A percentile compares a stretch with the other conserved stretches of the same genome.
Conservation (phyloP, 306 rosid species). For the Pyrus betulifolia region DNA sequence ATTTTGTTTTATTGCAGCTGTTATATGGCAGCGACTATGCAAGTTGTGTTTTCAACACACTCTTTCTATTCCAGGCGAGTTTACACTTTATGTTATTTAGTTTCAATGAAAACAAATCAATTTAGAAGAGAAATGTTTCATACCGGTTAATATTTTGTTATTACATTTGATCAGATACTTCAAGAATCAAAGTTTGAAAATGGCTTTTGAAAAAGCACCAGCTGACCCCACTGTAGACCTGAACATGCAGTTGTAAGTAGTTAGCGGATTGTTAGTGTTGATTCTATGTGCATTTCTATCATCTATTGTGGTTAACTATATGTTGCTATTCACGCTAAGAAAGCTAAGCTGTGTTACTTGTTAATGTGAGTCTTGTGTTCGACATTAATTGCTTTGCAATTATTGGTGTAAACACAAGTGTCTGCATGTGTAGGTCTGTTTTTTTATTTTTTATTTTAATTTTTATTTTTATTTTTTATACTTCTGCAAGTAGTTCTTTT, state of each 20-base stretch:
- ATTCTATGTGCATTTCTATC: not conserved
- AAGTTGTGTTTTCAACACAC: constrained; percentile 70
- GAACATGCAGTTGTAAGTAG: constrained; percentile 66
- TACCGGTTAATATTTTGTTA: not conserved
- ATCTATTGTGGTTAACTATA: not conserved
- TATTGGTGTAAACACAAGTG: not conserved
- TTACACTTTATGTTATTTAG: not conserved
- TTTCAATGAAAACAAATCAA: not conserved
- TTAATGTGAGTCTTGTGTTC: not conserved
- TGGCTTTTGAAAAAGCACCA: constrained; percentile 66
- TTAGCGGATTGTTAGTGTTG: not conserved
- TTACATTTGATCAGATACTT: constrained; percentile 45
- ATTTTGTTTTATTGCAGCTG: constrained; percentile 62
- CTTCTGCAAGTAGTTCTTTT: not conserved
- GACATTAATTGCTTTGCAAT: not conserved
- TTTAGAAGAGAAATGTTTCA: not conserved
- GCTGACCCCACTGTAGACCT: constrained; percentile 95
- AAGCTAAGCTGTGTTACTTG: not conserved
- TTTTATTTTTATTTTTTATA: no score
- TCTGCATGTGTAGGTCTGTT: not conserved
- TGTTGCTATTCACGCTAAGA: not conserved
- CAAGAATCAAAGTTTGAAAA: constrained; percentile 40
- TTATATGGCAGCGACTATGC: constrained; percentile 94
- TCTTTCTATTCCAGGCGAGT: constrained; percentile 61
- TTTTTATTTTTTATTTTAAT: not conserved